Evolutionary conservation across 805 yeast genomes (phyloP), one percentile per base, ranked within the genome.

Genomic region (Gaillardinia entomophila): DNA sequence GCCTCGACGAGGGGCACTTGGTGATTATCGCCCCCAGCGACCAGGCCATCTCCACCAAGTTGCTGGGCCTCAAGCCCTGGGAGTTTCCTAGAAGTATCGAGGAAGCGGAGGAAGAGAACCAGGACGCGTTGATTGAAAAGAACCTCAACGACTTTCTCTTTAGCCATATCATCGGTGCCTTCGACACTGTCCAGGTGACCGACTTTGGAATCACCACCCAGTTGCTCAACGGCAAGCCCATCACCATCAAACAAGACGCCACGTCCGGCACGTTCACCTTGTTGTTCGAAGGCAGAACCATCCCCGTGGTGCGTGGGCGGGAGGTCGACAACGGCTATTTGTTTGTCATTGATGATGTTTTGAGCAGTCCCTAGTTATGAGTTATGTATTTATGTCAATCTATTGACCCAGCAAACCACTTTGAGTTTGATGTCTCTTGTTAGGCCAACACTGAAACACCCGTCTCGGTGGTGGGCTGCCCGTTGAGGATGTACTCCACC

Each of bases 11-110:
- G n/a, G 57, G 61, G 19, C 45, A 65, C 60, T 35, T 72, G 41
- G 57, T 84, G 15, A 70, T 86, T 5, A 71, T 86, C 47, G 85
- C 94, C 3, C 95, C 95, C 6, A 63, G 76, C 2, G 76, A 86
- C 48, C 55, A 53, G 10, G 89, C 86, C 3, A 47, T 66, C 15
- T 35, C 41, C 13, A 30, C 33, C 12, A 52, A 57, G 36, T 63
- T 86, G 37, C 58, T 59, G 20, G 57, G 65, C 2, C 49, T 79
- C 30, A 86, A 85, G 52, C 95, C 95, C 14, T 87, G 95, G 95
- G 80, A 81, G 49, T 86, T 81, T 54, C 95, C 95, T 1, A 52
- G 49, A 6, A 46, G 62, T 4, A 61, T 75, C 12, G 64, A 63
- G 15, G 51, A 52, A 1, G 46, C 49, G 15, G 48, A 54, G 16